Conservation (phyloP, 331 rosid species). For the Cydonia oblonga region DNA sequence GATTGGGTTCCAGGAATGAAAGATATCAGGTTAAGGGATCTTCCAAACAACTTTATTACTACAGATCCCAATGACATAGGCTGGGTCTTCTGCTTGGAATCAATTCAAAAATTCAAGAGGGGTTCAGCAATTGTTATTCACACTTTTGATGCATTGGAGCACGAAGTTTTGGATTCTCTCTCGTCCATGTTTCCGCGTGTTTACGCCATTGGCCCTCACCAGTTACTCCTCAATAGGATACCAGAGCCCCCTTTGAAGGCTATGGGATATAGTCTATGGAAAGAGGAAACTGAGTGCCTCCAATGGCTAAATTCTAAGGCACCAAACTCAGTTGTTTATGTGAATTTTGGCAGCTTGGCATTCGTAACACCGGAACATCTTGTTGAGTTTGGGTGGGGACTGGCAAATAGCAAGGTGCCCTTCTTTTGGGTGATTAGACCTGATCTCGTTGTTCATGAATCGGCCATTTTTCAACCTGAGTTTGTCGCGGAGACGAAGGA, state of each 20-base stretch:
- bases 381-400: constrained; percentile 42
- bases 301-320: constrained; percentile 34
- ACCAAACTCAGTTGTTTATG: neutral
- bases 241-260: neutral
- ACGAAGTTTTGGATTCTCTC: constrained; percentile 24
- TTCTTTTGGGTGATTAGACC: constrained; percentile 50
- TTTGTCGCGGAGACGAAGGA: too few species aligned
- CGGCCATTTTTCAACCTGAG: neutral
- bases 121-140: constrained; percentile 15
- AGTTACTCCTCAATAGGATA: constrained; percentile 23
- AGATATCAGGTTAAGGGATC: neutral
- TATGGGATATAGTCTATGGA: constrained; percentile 28
- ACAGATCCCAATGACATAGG: neutral
- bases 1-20: constrained; percentile 11
- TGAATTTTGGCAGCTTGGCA: neutral
- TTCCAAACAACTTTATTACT: neutral
- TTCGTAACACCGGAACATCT: constrained; percentile 25
- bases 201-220: constrained; percentile 38
- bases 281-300: constrained; percentile 36
- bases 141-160: constrained; percentile 34
- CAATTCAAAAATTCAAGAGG: neutral
- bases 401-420: constrained; percentile 28
- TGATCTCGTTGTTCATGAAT: constrained; percentile 23
- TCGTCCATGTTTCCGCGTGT: constrained; percentile 23
- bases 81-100: neutral